A percentile compares a stretch with the other conserved stretches of the same genome.
These are phyloP conservation scores for Suillus tomentosus DNA, from an alignment of 768 basidiomycete species.

Conservation along the genomic window DNA sequence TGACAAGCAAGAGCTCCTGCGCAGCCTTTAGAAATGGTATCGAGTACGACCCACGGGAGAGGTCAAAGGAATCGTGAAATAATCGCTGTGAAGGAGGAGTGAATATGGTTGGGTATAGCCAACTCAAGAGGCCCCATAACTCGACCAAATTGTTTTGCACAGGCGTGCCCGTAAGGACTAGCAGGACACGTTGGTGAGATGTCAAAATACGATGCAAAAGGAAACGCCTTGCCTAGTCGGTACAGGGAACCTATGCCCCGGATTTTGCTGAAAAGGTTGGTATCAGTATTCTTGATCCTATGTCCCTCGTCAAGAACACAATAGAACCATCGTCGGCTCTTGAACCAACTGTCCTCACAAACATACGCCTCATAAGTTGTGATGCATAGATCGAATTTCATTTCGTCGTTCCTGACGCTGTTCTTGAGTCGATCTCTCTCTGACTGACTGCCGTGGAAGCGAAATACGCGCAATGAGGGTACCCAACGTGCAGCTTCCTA, in stretches of 20 bases:
- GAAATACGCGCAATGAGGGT: constrained; percentile 51
- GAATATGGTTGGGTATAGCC: constrained; percentile 58
- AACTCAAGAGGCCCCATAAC: constrained; percentile 57
- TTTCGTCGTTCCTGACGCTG: constrained; percentile 38
- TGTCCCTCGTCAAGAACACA: constrained; percentile 70
- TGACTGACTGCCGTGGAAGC: constrained; percentile 59
- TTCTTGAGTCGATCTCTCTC: constrained; percentile 61
- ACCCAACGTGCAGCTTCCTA: constrained; percentile 59
- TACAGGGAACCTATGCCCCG: constrained; percentile 58
- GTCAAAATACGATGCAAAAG: not conserved
- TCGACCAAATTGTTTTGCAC: constrained; percentile 68
- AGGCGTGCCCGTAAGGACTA: constrained; percentile 74
- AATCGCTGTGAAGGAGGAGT: constrained; percentile 45
- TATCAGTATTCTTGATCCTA: constrained; percentile 69
- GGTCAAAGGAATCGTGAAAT: constrained; percentile 56
- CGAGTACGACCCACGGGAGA: constrained; percentile 53
- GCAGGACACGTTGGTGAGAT: not conserved
- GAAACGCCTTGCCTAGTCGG: constrained; percentile 47
- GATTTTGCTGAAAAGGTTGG: constrained; percentile 52
- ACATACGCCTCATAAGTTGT: constrained; percentile 72
- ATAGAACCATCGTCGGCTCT: constrained; percentile 55
- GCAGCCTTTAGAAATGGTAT: constrained; percentile 49
- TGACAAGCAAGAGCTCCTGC: constrained; percentile 46
- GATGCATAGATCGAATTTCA: constrained; percentile 50
- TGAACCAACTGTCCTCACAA: constrained; percentile 62